Base-by-base conservation (phyloP, 768 basidiomycete species). In the Mycena indigotica region DNA sequence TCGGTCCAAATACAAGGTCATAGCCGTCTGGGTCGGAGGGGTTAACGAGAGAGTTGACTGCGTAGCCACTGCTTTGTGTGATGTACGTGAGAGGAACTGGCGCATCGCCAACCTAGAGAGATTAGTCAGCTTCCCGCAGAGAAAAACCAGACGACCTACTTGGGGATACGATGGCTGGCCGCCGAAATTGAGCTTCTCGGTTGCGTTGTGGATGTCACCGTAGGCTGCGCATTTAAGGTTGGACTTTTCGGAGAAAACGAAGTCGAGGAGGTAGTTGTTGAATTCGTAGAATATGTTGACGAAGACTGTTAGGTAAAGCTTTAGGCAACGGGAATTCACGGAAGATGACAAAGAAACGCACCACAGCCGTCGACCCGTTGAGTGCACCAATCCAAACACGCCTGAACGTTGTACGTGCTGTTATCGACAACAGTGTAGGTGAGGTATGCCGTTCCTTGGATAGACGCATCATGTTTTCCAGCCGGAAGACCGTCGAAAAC, bases 211-310 rank as follows among this genome's bases (percentile, higher is more conserved):
- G 28, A 73, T 61, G 52, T 81, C 80, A 4, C 70, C 76, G 62
- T 79, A 82, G 1, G 74, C 65, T 1, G 75, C 78, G 50, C 81
- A 82, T 66, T 80, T 81, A 65, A 81, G 70, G 57, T 80, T 80
- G 0, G 80, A 82, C 3, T 72, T 57, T 57, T 74, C 70, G 40
- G 57, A 62, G 57, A 72, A 73, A 26, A 75, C 71, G 54, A 69
- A 73, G 53, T 78, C 78, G 26, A 78, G 68, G 5, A 74, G 69
- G 6, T 65, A 56, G 58, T 80, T 80, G 65, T 80, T 81, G 68
- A 66, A 74, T 57, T 82, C 79, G 66, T 82, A 81, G 55, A 73
- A 82, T 23, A 82, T 53, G 60, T 82, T 82, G 13, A 72, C 80
- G 57, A 80, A 81, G 4, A 79, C 81, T 82, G 44, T 6, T 25